Conservation (phyloP, 192 early-diverging fungal genomes). For the Dissophora globulifera region DNA sequence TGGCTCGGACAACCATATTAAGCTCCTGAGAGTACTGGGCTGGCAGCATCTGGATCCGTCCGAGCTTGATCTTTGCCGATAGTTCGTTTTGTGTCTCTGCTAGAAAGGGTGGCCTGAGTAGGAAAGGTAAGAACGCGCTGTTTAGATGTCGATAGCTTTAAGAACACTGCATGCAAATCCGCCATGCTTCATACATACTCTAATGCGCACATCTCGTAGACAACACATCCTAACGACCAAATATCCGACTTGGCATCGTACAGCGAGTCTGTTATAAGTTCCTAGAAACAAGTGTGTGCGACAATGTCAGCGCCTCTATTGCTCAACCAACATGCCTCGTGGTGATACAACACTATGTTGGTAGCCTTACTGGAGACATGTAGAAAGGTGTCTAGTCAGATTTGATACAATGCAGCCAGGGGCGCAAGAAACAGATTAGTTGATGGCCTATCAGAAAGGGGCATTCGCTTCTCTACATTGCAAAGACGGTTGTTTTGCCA, state of each 20-base stretch:
- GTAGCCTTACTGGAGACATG: constrained; percentile 74
- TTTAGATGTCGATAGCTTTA: no score
- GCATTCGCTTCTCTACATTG: no score
- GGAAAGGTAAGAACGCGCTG: not conserved
- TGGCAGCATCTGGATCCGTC: constrained; percentile 66
- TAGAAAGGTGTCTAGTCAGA: constrained; percentile 72
- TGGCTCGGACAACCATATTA: constrained; percentile 56
- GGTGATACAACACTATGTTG: not conserved
- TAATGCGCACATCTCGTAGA: constrained; percentile 79
- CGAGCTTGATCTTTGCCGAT: constrained; percentile 67
- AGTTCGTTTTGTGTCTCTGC: constrained; percentile 69
- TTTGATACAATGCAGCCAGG: no score
- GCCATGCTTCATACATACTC: constrained; percentile 59
- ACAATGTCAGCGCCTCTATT: not conserved
- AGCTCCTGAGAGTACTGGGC: constrained; percentile 55
- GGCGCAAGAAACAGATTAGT: no score
- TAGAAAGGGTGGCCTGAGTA: constrained; percentile 75
- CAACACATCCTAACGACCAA: constrained; percentile 80
- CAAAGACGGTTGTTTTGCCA: no score
- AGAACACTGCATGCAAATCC: no score
- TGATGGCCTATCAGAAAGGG: no score
- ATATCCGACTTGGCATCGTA: constrained; percentile 82
- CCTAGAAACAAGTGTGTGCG: constrained; percentile 30
- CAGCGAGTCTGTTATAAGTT: constrained; percentile 71
- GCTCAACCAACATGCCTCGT: no score